Conservation (phyloP, 2,329 filamentous ascomycete genomes). For the Aspergillus caelatus region DNA sequence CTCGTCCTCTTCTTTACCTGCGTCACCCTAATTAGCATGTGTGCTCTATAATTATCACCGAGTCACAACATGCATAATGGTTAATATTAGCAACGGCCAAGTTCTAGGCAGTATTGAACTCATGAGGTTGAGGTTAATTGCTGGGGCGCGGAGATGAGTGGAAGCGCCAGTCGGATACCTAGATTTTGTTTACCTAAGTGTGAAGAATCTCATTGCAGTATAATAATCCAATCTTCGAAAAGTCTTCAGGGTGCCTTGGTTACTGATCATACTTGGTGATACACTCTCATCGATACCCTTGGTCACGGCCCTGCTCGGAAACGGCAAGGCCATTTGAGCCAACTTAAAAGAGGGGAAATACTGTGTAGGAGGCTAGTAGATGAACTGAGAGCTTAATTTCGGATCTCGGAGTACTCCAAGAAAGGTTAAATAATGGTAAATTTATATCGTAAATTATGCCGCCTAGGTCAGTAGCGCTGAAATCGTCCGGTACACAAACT, state of each 20-base stretch:
- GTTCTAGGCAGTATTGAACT: not conserved
- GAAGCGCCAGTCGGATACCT: not conserved
- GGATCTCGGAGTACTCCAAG: not conserved
- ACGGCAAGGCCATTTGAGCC: not conserved
- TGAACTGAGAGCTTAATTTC: not conserved
- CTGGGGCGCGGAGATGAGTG: not conserved
- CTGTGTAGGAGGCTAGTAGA: not conserved
- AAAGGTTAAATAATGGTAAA: no score
- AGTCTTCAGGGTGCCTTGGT: not conserved
- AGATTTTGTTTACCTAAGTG: not conserved
- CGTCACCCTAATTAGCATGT: not conserved
- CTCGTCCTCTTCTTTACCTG: not conserved
- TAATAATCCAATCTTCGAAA: not conserved
- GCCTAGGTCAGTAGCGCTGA: not conserved
- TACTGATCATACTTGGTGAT: not conserved
- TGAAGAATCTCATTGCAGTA: not conserved
- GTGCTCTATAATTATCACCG: not conserved
- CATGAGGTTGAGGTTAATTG: not conserved
- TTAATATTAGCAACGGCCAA: not conserved
- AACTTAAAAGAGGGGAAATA: not conserved
- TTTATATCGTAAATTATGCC: not conserved
- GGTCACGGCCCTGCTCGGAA: not conserved
- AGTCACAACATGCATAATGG: not conserved
- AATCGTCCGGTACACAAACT: no score
- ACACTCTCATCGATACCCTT: not conserved